A percentile compares a stretch with the other conserved stretches of the same genome.
Conservation (phyloP, 306 rosid genomes). For the Adenanthera pavonina region DNA sequence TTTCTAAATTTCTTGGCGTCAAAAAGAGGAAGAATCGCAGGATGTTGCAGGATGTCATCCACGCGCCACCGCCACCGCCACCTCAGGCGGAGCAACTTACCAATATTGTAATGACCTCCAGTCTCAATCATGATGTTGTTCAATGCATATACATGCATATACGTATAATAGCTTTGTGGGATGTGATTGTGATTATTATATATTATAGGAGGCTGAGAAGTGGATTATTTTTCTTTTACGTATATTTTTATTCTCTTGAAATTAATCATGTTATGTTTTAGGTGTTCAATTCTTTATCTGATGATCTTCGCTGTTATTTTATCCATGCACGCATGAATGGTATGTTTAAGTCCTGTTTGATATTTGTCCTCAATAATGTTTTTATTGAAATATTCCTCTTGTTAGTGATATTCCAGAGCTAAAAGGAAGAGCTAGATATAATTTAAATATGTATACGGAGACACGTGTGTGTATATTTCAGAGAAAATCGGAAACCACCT, state of each 20-base stretch:
- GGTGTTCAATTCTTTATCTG: neutral
- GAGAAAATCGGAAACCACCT: slow-evolving; percentile 24
- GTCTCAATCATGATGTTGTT: neutral
- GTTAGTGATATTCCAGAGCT: slow-evolving; percentile 31
- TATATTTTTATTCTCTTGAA: neutral
- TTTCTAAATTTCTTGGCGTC: neutral
- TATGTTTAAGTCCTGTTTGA: slow-evolving; percentile 40
- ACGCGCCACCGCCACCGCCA: slow-evolving; percentile 39
- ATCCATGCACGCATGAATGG: slow-evolving; percentile 23
- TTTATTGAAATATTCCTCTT: slow-evolving; percentile 8
- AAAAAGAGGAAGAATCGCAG: slow-evolving; percentile 16
- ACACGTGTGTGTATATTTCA: neutral
- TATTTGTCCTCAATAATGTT: slow-evolving; percentile 17
- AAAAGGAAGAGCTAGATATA: slow-evolving; percentile 12
- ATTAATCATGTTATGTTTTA: neutral
- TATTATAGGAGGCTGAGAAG: neutral
- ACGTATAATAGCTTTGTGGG: neutral
- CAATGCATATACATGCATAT: neutral
- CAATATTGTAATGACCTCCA: slow-evolving; percentile 50
- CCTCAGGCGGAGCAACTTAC: slow-evolving; percentile 48
- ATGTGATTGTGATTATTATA: neutral
- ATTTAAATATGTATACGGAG: neutral
- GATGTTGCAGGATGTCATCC: slow-evolving; percentile 75
- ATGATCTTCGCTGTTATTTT: neutral
- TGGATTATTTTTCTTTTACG: neutral